These are phyloP conservation scores for Alternaria infectoria DNA, from an alignment of 2,329 filamentous ascomycete species.

Conservation along the genomic window DNA sequence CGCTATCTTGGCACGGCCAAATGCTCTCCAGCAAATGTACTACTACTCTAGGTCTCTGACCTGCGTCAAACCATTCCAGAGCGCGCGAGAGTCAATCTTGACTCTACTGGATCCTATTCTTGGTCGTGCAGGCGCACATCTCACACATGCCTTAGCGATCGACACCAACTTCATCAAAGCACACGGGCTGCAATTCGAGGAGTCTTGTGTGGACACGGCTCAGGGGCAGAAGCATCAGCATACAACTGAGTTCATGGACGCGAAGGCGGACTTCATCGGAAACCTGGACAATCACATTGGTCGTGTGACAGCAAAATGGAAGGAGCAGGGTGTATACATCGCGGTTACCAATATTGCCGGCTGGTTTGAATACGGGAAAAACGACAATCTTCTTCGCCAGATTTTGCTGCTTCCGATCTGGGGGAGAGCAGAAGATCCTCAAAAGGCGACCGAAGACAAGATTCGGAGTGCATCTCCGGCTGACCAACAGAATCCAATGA, in stretches of 20 bases:
- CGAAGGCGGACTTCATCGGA: constrained; percentile 58
- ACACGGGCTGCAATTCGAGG: constrained; percentile 69
- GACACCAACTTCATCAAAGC: constrained; percentile 69
- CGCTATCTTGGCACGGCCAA: constrained; percentile 76
- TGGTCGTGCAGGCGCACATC: constrained; percentile 37
- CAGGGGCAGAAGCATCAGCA: neutral
- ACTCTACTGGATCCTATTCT: constrained; percentile 67
- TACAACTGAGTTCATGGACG: constrained; percentile 54
- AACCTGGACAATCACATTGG: constrained; percentile 65
- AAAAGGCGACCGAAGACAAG: constrained; percentile 1
- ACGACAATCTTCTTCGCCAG: constrained; percentile 49
- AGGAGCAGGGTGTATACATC: constrained; percentile 63
- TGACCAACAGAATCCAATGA: neutral
- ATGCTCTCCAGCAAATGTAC: constrained; percentile 73
- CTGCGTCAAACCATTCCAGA: constrained; percentile 69
- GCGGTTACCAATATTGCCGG: constrained; percentile 63
- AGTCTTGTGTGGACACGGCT: constrained; percentile 43
- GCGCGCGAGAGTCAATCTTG: constrained; percentile 72
- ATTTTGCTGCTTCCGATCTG: constrained; percentile 19
- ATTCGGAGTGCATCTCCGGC: constrained; percentile 19
- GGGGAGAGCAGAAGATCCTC: constrained; percentile 10
- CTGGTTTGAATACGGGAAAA: constrained; percentile 61
- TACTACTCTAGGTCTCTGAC: constrained; percentile 75
- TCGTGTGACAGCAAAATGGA: constrained; percentile 60
- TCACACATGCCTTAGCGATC: constrained; percentile 50